Conservation (phyloP, 2,329 filamentous ascomycete species). For the Corinectria fuckeliana region DNA sequence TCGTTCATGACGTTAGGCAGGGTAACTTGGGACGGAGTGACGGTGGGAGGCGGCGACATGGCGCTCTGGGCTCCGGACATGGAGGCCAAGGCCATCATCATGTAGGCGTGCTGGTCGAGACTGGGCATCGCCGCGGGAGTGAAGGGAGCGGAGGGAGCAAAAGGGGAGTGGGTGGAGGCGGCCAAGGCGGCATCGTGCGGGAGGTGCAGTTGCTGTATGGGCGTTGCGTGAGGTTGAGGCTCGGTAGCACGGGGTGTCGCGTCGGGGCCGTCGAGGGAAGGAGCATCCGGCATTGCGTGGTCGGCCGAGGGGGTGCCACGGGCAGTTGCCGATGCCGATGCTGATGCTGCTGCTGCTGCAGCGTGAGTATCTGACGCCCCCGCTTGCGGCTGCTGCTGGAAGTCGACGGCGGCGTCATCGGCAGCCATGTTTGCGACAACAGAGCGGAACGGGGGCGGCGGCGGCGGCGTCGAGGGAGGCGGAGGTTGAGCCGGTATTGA, state of each 20-base stretch:
- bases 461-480: constrained; percentile 32
- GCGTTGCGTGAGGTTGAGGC: constrained; percentile 28
- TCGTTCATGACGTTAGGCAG: constrained; percentile 47
- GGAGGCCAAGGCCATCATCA: constrained; percentile 54
- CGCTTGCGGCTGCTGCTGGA: constrained; percentile 28
- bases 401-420: constrained; percentile 20
- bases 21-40: constrained; percentile 55
- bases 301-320: constrained; percentile 24
- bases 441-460: constrained; percentile 21
- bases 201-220: constrained; percentile 27
- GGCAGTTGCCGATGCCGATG: background rate
- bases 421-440: constrained; percentile 16
- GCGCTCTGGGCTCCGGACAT: constrained; percentile 46
- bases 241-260: constrained; percentile 14
- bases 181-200: constrained; percentile 23
- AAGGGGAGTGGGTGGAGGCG: constrained; percentile 36
- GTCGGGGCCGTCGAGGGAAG: constrained; percentile 14
- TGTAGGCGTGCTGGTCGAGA: constrained; percentile 49
- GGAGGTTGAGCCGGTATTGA: constrained; percentile 18
- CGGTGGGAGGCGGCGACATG: constrained; percentile 52
- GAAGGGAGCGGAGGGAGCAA: constrained; percentile 44
- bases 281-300: constrained; percentile 32
- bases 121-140: constrained; percentile 41
- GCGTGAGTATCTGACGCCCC: constrained; percentile 19
- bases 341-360: constrained; percentile 1